Evolutionary conservation across 1,139 yeast genomes (phyloP).

Genomic region (Candida sp.): DNA sequence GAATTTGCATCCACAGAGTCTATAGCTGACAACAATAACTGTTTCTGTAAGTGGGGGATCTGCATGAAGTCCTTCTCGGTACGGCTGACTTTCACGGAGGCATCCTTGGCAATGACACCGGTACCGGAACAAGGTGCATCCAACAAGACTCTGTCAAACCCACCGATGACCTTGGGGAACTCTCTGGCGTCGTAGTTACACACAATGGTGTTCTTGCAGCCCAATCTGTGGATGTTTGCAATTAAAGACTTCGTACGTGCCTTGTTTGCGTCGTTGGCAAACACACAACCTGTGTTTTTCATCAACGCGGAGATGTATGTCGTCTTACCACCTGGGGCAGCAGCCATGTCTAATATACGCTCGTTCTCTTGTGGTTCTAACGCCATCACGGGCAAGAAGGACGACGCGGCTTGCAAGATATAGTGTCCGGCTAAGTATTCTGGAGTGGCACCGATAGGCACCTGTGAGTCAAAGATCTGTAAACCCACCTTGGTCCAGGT

Average conservation of each 20-base stretch:
- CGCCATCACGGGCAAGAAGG: slow-evolving; percentile 98
- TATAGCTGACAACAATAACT: slow-evolving; percentile 89
- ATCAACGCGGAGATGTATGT: slow-evolving; percentile 95
- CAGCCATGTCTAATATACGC: slow-evolving; percentile 97
- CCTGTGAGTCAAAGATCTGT: slow-evolving; percentile 97
- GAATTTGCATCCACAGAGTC: slow-evolving; percentile 97
- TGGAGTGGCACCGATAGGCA: slow-evolving; percentile 99
- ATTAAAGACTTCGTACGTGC: slow-evolving; percentile 95
- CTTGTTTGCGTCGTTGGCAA: slow-evolving; percentile 97
- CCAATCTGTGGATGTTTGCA: slow-evolving; percentile 97
- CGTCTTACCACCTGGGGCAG: slow-evolving; percentile 99
- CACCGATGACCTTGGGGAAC: slow-evolving; percentile 98
- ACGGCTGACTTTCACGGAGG: slow-evolving; percentile 90
- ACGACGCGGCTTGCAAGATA: slow-evolving; percentile 97
- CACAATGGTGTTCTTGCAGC: slow-evolving; percentile 95
- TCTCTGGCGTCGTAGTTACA: slow-evolving; percentile 99
- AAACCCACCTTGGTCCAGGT: slow-evolving; percentile 98
- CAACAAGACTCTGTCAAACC: slow-evolving; percentile 91
- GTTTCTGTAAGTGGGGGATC: slow-evolving; percentile 96
- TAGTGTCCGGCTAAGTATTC: slow-evolving; percentile 98
- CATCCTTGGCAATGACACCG: slow-evolving; percentile 98
- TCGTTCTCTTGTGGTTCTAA: slow-evolving; percentile 96
- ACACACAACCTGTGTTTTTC: slow-evolving; percentile 98
- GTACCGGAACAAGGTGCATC: slow-evolving; percentile 99
- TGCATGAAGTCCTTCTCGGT: slow-evolving; percentile 97